Percentiles rank a stretch among this genome's conserved stretches.
Evolutionary conservation across 208 protist genomes (phyloP).

Genomic region (Leishmania martiniquensis): DNA sequence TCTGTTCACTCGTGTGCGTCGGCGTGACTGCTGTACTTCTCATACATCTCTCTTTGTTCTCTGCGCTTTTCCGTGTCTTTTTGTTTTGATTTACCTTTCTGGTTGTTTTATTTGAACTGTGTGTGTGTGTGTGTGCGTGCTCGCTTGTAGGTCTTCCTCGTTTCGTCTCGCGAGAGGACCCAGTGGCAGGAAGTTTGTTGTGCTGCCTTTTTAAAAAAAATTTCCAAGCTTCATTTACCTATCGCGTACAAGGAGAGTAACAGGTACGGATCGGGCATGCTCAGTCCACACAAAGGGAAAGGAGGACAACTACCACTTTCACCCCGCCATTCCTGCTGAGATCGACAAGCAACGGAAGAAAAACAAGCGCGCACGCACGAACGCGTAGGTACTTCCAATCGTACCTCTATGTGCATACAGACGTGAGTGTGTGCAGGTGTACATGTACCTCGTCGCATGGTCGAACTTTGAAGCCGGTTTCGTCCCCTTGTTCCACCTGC

Average conservation of each 20-base stretch:
- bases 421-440: constrained; percentile 3
- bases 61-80: neutral
- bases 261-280: neutral
- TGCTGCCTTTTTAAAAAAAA: neutral
- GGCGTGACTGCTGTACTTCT: constrained; percentile 1
- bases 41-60: neutral
- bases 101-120: neutral
- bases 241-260: neutral
- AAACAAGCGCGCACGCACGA: neutral
- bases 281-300: neutral
- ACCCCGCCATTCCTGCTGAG: neutral
- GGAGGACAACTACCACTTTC: constrained; percentile 1
- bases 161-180: neutral
- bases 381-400: neutral
- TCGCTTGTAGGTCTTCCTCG: neutral
- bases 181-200: neutral
- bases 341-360: neutral
- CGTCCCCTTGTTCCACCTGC: neutral
- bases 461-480: neutral
- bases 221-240: neutral
- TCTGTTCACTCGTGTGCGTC: neutral
- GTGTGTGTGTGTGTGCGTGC: neutral
- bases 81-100: neutral
- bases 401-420: neutral
- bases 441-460: neutral